Conservation (phyloP, 2,329 filamentous ascomycete genomes). For the Verticillium albo-atrum region DNA sequence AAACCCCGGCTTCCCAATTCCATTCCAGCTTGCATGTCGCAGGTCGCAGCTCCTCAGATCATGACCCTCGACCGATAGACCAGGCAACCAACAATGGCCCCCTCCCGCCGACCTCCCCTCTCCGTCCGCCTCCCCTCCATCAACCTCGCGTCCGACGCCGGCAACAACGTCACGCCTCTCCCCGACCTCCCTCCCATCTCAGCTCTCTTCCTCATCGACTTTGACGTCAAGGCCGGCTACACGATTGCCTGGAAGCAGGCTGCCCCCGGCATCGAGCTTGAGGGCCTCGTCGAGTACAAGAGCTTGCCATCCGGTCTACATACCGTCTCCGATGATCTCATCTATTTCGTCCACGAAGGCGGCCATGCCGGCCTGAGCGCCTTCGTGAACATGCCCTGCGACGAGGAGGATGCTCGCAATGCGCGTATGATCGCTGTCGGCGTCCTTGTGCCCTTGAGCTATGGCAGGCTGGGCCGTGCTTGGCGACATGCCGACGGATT, state of each 20-base stretch:
- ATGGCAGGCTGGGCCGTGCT: constrained; percentile 77
- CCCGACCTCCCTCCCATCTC: constrained; percentile 59
- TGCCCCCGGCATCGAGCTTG: constrained; percentile 64
- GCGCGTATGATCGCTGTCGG: constrained; percentile 92
- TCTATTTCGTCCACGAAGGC: constrained; percentile 85
- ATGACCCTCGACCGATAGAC: not conserved
- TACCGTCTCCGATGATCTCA: constrained; percentile 80
- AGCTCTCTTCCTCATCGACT: constrained; percentile 83
- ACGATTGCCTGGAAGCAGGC: constrained; percentile 86
- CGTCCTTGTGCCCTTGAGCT: constrained; percentile 78
- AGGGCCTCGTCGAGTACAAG: constrained; percentile 92
- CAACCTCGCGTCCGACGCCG: constrained; percentile 21
- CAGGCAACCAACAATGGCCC: not conserved
- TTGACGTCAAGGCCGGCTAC: constrained; percentile 88
- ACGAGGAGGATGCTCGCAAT: constrained; percentile 72
- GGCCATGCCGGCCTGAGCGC: constrained; percentile 84
- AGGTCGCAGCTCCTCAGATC: not conserved
- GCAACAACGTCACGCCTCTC: constrained; percentile 14
- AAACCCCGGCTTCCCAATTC: not conserved
- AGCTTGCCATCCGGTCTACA: constrained; percentile 91
- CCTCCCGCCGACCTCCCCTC: constrained; percentile 33
- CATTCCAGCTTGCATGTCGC: not conserved
- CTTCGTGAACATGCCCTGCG: constrained; percentile 79
- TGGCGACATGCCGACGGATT: constrained; percentile 83
- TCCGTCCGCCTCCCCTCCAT: constrained; percentile 28